Base-by-base conservation (phyloP, 2,329 filamentous ascomycete genomes). In the Ophiostoma tasmaniense region DNA sequence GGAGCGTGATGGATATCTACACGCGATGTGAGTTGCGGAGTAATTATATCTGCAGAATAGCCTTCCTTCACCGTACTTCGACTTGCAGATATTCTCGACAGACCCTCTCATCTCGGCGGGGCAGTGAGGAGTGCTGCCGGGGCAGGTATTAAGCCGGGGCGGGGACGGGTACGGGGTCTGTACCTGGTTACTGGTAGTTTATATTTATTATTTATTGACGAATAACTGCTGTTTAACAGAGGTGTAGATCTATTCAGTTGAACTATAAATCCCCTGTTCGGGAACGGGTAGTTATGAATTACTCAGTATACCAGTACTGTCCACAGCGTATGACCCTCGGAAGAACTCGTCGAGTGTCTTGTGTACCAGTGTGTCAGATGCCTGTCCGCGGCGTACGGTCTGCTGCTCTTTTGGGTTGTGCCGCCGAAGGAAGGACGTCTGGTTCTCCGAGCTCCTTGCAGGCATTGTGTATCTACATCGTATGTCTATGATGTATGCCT, bases 371-470 rank as follows among this genome's bases (percentile, higher is more conserved):
- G 25, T 61, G 55, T 17, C 55, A 61, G 13, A 61, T 61, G 25
- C 55, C 25, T 61, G 55, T 30, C 55, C 4, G 25, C 22, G n/a
- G 14, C 22, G 10, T 25, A 45, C 50, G 50, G 50, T 55, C 50
- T 55, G 50, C 25, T 61, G 25, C 55, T 61, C 22, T n/a, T 61
- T 61, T 61, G 20, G 55, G 55, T 25, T 61, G 55, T 61, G 55
- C 6, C 55, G 55, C 55, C 55, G 55, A 61, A 25, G 25, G 55
- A 33, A 25, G 11, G 50, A 22, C 50, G 7, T 25, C 50, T 55
- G 17, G 42, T 13, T 55, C 50, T 55, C 22, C n/a, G 14, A 20
- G 14, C 5, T 45, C 17, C 14, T n/a, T 20, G 42, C 14, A 45
- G 17, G 8, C 6, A 20, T 8, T 45, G 17, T n/a, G 20, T 45